Base-by-base conservation (phyloP, 140 eudicot genomes). In the Senecio squalidus region DNA sequence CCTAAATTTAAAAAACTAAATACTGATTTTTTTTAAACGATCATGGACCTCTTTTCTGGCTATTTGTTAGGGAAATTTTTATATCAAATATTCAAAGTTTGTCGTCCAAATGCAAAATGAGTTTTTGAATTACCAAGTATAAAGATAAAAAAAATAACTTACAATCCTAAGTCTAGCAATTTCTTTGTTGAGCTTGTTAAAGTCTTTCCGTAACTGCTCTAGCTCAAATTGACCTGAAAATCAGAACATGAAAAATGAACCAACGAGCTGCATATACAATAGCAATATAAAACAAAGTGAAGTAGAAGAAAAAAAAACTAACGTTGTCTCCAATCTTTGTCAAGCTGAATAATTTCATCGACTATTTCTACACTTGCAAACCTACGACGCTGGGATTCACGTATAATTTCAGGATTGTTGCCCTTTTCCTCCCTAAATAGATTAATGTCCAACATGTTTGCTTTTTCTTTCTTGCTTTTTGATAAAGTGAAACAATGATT, bases 311-410 rank as follows among this genome's bases (percentile, higher is more conserved):
- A 4, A 9, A 24, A 43, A 49, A 20, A 38, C 26, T 62, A 74
- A 90, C 90, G 75, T 59, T 76, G 74, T 4, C 90, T 76, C 95
- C 85, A 83, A 50, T 71, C 79, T 55, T 74, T 72, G 76, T 90
- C 97, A 0, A 85, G 87, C 14, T 13, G 51, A 48, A 90, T 90
- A 68, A 90, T 76, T 48, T 85, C 82, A 69, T 90, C 93, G 2
- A 85, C 90, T 26, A 90, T 47, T 24, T 64, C 87, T 11, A 86
- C 95, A 41, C 51, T 62, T 15, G 81, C 84, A 66, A 68, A 80
- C 13, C 97, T 82, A 9, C 95, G 87, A 2, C 95, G 90, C 70
- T 80, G 95, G 4, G 97, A 90, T 57, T 90, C 95, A 3, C 95
- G 72, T 14, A 90, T 71, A 36, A 78, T 78, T 50, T 90, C 95